Evolutionary conservation across 192 early-diverging fungal species (phyloP), one percentile per base, ranked within the genome.

Genomic region (Chytriomyces sp.): DNA sequence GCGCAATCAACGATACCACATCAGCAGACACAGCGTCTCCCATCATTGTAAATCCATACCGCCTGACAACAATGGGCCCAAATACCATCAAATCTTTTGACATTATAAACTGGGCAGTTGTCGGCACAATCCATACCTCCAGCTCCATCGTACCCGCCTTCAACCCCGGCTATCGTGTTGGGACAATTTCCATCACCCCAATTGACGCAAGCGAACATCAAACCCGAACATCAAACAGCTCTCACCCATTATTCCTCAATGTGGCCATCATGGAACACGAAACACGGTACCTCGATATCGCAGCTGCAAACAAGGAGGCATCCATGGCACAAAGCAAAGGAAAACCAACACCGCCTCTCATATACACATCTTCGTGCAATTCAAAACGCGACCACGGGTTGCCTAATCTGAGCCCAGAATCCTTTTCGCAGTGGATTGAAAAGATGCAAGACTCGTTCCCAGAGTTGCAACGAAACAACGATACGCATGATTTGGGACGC

Each of bases 61-160:
- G 45, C 46, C 60, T 86, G 35, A 70, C 69, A 9, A 67, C 81
- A 11, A 53, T 86, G 18, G 72, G 69, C 24, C 71, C 82, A 16
- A 76, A 64, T 28, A 57, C 63, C 24, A 53, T 85, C 7, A 65
- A 53, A 48, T 20, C 72, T 0, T 45, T 69, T 53, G 77, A 79
- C 61, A 64, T 85, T 57, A 35, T 53, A 77, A 18, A 24, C 60
- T 45, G 49, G 28, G 26, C 61, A 23, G 45, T 80, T 24, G 61
- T 82, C n/a, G 45, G 71, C 18, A 9, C 78, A 16, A 64, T 81
- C 13, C 67, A 62, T 57, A 88, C 87, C 5, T 78, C 80, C 35
- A 45, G 80, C 13, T 86, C 85, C 48, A 80, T 88, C 46, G 72
- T 86, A 35, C 87, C 87, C 1, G 81, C 81, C 50, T 88, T 66